Percentiles rank a stretch among this genome's conserved stretches.
Evolutionary conservation across 225 moss, liverwort and hornwort species (phyloP).

Genomic region (Thuidium tamariscinum): DNA sequence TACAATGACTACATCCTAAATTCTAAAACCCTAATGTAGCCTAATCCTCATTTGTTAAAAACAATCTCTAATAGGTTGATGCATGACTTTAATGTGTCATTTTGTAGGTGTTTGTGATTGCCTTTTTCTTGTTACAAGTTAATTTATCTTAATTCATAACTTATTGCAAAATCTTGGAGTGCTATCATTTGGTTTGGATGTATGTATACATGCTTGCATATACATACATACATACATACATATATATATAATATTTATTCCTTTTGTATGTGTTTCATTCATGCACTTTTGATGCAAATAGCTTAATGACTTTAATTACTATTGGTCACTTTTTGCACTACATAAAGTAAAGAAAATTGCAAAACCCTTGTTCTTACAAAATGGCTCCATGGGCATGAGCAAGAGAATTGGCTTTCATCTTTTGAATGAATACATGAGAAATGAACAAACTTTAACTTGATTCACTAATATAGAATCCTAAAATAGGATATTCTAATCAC

Average conservation of each 20-base stretch:
- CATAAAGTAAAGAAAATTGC: background rate
- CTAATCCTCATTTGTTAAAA: too few species aligned
- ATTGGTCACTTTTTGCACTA: background rate
- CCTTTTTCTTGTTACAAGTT: too few species aligned
- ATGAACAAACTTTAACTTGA: too few species aligned
- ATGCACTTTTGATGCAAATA: background rate
- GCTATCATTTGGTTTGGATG: background rate
- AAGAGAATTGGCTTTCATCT: background rate
- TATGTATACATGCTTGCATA: background rate
- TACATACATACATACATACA: too few species aligned
- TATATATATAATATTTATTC: background rate
- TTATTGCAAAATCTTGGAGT: background rate
- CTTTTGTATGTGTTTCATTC: background rate
- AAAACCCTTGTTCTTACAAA: background rate
- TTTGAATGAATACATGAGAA: background rate
- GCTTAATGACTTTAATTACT: rapidly evolving
- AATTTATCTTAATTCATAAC: background rate
- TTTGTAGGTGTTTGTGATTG: too few species aligned
- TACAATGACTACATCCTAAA: too few species aligned
- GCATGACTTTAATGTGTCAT: too few species aligned
- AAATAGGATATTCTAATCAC: background rate
- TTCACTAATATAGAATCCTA: background rate
- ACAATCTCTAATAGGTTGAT: too few species aligned
- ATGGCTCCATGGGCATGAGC: rapidly evolving
- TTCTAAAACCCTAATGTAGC: too few species aligned